Conservation (phyloP, 2,329 filamentous ascomycete species). For the Akanthomyces muscarius region DNA sequence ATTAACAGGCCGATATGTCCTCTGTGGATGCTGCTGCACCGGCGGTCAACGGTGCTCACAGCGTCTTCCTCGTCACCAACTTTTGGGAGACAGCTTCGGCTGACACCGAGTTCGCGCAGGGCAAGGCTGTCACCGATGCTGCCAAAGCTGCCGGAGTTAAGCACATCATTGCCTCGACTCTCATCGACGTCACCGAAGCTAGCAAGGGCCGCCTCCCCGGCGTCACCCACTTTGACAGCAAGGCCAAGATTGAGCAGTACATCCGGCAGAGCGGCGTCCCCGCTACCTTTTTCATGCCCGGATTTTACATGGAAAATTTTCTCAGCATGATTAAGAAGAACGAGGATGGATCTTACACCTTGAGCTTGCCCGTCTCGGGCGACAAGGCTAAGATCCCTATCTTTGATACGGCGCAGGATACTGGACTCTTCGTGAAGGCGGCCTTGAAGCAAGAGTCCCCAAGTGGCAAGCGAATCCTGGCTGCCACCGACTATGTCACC, state of each 20-base stretch:
- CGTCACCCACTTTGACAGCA: conserved; percentile 52
- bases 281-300: conserved; percentile 49
- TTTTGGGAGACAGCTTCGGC: conserved; percentile 33
- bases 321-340: conserved; percentile 27
- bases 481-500: conserved; percentile 35
- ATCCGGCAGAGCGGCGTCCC: conserved; percentile 47
- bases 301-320: conserved; percentile 52
- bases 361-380: conserved; percentile 28
- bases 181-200: conserved; percentile 36
- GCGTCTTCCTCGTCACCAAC: conserved; percentile 40
- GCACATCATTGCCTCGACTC: conserved; percentile 45
- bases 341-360: conserved; percentile 28
- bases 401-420: conserved; percentile 34
- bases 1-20: conserved; percentile 38
- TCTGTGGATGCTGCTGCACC: conserved; percentile 31
- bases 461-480: conserved; percentile 33
- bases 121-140: conserved; percentile 44
- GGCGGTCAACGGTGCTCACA: conserved; percentile 40
- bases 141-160: conserved; percentile 40
- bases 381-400: conserved; percentile 34
- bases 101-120: conserved; percentile 38
- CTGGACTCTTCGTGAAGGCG: conserved; percentile 36
- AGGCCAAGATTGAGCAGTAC: conserved; percentile 54
- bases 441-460: conserved; percentile 27
- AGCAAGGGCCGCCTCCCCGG: conserved; percentile 35